Evolutionary conservation across 2,329 filamentous ascomycete species (phyloP), one percentile per base, ranked within the genome.

Genomic region (Metarhizium sp.): DNA sequence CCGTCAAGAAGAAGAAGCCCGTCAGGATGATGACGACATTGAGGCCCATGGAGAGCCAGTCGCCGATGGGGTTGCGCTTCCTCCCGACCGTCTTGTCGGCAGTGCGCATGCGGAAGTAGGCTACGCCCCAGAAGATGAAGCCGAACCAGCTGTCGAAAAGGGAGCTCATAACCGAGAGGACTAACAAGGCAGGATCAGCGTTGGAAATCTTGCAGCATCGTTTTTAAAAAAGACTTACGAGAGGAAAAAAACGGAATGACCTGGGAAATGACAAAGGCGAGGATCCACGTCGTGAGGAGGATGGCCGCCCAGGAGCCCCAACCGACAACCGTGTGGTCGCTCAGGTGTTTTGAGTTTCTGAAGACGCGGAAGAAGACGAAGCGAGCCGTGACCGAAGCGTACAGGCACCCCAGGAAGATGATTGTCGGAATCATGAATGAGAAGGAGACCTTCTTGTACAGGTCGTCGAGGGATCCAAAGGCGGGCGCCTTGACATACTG

Each of bases 401-500:
- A 96, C 18, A 96, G 72, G 0, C 95, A 90, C 7, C 92, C 92
- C 4, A 96, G 73, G 75, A 96, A 96, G 66, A 96, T 90, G 60
- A 96, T 79, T 0, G 92, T 96, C 0, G 92, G 92, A 36, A 96
- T 87, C 91, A 96, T 96, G 75, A 96, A 95, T 13, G 87, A 91
- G 71, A 95, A 96, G 0, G 89, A 82, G 2, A 94, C 79, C 75
- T 96, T 96, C 74, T 94, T 91, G 74, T 86, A 94, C 2, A 86
- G 76, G 50, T 88, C 82, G 46, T 87, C 79, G 25, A 96, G 76
- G 1, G 89, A 92, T 11, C 90, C 91, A 62, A 96, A 96, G 0
- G 92, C 92, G 0, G 92, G 92, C 0, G 88, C 77, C 0, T 87
- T 92, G 73, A 91, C 90, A 75, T 96, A 96, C 66, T 95, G 86